Evolutionary conservation across 805 yeast species (phyloP).

Genomic region (Phaffomyces antillensis): DNA sequence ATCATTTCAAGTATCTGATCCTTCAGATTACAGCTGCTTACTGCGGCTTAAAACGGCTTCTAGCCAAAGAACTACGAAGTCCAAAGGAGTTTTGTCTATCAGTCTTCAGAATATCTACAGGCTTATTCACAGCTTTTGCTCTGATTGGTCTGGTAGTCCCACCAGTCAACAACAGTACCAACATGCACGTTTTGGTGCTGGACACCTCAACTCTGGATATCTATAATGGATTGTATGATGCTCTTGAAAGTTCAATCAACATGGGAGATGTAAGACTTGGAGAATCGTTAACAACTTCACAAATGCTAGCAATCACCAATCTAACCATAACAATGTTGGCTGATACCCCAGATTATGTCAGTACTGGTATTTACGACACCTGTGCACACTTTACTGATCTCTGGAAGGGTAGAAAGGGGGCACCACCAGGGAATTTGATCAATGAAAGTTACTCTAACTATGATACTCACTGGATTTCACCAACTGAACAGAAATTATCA

Average conservation of each 20-base stretch:
- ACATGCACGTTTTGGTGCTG: slow-evolving; percentile 24
- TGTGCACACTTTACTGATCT: slow-evolving; percentile 9
- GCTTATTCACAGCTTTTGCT: slow-evolving; percentile 3
- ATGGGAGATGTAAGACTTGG: slow-evolving; percentile 19
- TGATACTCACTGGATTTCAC: not conserved
- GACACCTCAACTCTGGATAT: slow-evolving; percentile 48
- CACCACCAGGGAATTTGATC: not conserved
- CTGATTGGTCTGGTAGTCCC: slow-evolving; percentile 13
- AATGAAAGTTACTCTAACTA: not conserved
- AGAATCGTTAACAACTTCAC: slow-evolving; percentile 17
- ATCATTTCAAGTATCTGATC: too few species aligned
- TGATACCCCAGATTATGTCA: slow-evolving; percentile 10
- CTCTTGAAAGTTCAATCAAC: slow-evolving; percentile 31
- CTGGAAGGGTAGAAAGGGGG: not conserved
- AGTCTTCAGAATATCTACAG: slow-evolving; percentile 1
- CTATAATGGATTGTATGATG: slow-evolving; percentile 43
- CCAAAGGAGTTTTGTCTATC: slow-evolving; percentile 1
- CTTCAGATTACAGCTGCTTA: too few species aligned
- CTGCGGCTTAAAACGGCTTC: not conserved
- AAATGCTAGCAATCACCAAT: slow-evolving; percentile 10
- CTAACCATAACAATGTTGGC: slow-evolving; percentile 23
- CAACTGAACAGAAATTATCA: not conserved
- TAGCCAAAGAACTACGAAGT: not conserved
- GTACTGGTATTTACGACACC: slow-evolving; percentile 3
- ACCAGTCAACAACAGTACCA: not conserved